Conservation (phyloP, 371 early-diverging fungal genomes). For the Syncephalis plumigaleata region DNA sequence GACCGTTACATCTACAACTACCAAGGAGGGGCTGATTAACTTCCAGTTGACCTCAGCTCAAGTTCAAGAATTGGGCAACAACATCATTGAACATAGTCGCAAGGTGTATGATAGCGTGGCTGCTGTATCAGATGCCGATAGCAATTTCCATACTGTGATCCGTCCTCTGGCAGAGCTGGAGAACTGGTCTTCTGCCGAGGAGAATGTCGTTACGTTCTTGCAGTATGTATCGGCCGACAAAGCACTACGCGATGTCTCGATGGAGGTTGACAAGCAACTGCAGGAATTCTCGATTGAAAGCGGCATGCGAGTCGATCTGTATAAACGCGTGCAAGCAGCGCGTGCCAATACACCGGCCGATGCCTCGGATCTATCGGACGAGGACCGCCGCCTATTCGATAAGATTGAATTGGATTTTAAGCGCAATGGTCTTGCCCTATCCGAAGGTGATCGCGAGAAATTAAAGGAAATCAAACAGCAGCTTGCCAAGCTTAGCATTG, state of each 20-base stretch:
- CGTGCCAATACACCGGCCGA: conserved; percentile 24
- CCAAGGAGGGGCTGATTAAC: too few species aligned
- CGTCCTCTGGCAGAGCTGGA: conserved; percentile 27
- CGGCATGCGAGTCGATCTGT: conserved; percentile 62
- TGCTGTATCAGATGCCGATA: conserved; percentile 22
- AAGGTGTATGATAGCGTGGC: conserved; percentile 26
- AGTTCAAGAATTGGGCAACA: conserved; percentile 14
- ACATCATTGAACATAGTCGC: conserved; percentile 17
- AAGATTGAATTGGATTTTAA: conserved; percentile 41
- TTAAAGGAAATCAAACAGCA: conserved; percentile 43
- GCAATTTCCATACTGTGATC: conserved; percentile 41
- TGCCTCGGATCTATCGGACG: conserved; percentile 20
- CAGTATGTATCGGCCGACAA: conserved; percentile 48
- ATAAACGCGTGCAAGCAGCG: conserved; percentile 31
- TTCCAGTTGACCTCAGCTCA: conserved; percentile 21
- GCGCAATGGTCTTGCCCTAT: conserved; percentile 50
- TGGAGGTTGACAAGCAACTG: conserved; percentile 37
- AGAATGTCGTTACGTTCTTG: conserved; percentile 29
- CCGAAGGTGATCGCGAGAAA: conserved; percentile 32
- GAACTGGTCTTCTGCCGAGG: conserved; percentile 20
- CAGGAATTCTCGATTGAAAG: conserved; percentile 55
- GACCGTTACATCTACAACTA: too few species aligned
- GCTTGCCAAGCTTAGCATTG: conserved; percentile 41
- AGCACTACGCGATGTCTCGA: conserved; percentile 49
- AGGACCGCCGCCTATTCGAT: conserved; percentile 46